A percentile compares a stretch with the other conserved stretches of the same genome.
Conservation (phyloP, 768 basidiomycete genomes). For the Pholiota molesta region DNA sequence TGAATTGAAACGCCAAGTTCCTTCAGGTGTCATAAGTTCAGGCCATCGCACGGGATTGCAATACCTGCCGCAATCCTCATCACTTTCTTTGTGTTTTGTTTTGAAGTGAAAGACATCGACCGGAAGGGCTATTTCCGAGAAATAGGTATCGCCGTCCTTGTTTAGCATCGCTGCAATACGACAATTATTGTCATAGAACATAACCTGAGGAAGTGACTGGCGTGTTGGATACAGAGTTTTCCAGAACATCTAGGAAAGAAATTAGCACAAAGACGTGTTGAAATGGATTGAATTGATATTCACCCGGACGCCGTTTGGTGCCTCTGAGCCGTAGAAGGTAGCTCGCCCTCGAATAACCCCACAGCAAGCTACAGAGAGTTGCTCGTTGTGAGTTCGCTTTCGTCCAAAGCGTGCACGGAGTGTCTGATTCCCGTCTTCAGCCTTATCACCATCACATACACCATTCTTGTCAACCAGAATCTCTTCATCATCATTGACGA, state of each 20-base stretch:
- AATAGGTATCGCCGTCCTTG: slow-evolving; percentile 15
- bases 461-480: slow-evolving; percentile 16
- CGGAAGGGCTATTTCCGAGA: slow-evolving; percentile 22
- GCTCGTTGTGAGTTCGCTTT: slow-evolving; percentile 36
- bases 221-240: slow-evolving; percentile 13
- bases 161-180: slow-evolving; percentile 9
- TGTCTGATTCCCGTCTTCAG: slow-evolving; percentile 21
- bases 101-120: slow-evolving; percentile 42
- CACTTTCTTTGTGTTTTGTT: slow-evolving; percentile 32
- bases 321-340: slow-evolving; percentile 36
- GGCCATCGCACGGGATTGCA: slow-evolving; percentile 39
- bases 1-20: slow-evolving; percentile 43
- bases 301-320: slow-evolving; percentile 29
- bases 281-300: slow-evolving; percentile 5
- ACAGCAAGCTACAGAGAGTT: slow-evolving; percentile 34
- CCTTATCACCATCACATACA: slow-evolving; percentile 24
- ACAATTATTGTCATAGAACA: slow-evolving; percentile 29
- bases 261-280: too few relatives aligned
- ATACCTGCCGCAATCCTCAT: slow-evolving; percentile 25
- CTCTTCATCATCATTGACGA: slow-evolving; percentile 18
- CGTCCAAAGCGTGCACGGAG: slow-evolving; percentile 27
- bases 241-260: slow-evolving; percentile 12
- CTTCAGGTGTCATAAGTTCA: slow-evolving; percentile 32
- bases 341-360: slow-evolving; percentile 28
- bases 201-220: slow-evolving; percentile 16